Evolutionary conservation across 2,329 filamentous ascomycete genomes (phyloP), one percentile per base, ranked within the genome.

Genomic region (Xylariaceae sp.): DNA sequence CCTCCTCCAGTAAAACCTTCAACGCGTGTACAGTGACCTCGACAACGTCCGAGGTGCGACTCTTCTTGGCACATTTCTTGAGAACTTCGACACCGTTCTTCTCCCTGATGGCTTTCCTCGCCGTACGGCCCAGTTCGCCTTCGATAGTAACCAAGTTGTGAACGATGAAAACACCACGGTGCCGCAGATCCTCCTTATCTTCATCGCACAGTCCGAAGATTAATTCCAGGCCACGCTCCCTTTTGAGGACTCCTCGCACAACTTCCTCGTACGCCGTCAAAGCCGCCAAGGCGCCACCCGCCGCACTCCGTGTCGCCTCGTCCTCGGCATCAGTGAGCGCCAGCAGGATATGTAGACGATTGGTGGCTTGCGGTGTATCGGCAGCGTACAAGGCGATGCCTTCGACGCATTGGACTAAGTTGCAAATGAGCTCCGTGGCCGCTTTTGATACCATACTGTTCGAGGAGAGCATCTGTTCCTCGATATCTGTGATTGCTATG

Each of bases 321-420:
- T 97, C 92, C 54, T 96, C 89, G 1, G 90, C 87, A 70, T 97
- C 92, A 0, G 91, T 88, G 42, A 99, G 83, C 0, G 93, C 94
- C 10, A 97, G 82, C 0, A 99, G 78, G 45, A 97, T 85, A 70
- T 95, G 88, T 48, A 97, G 75, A 0, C 93, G 82, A 56, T 90
- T 86, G 30, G 82, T 83, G 0, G 91, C 89, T 62, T 88, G 82
- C 30, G 82, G 80, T 2, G 81, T 84, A 9, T 80, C 82, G 59
- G 89, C 87, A 0, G 86, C 87, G 67, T 90, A 93, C 34, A 88
- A 80, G 1, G 82, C 79, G 2, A 89, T 80, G 15, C 87, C 88
- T 42, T 86, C 80, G 0, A 86, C 83, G 1, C 81, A 81, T 58
- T 88, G 86, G 71, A 90, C 88, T 13, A 99, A 80, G 69, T 99